These are phyloP conservation scores for Raffaelea arxii DNA, from an alignment of 2,329 filamentous ascomycete genomes.

Conservation along the genomic window DNA sequence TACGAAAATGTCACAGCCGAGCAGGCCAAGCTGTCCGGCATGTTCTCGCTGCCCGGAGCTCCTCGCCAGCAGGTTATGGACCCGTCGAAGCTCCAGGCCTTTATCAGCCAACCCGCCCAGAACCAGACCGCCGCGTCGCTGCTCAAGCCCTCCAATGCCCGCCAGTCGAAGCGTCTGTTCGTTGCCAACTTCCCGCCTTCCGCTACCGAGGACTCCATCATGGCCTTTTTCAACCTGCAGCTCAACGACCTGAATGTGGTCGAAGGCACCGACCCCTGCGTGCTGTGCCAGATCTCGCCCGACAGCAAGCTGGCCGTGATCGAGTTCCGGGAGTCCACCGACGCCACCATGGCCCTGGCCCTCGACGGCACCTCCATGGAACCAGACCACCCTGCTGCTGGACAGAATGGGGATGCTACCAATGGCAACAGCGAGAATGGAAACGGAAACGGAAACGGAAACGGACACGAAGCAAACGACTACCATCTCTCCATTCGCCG, in stretches of 20 bases:
- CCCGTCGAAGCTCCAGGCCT: conserved; percentile 83
- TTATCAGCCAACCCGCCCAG: conserved; percentile 75
- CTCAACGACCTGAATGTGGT: conserved; percentile 94
- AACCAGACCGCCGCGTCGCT: conserved; percentile 45
- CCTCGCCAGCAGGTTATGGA: conserved; percentile 94
- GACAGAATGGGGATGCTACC: too few relatives aligned
- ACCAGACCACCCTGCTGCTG: conserved; percentile 50
- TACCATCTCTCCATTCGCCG: conserved; percentile 73
- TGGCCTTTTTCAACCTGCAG: conserved; percentile 90
- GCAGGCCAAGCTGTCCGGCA: conserved; percentile 95
- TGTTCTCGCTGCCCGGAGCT: conserved; percentile 96
- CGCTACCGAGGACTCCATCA: conserved; percentile 65
- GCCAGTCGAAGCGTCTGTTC: conserved; percentile 87
- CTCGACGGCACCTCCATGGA: conserved; percentile 87
- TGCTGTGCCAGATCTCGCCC: conserved; percentile 70
- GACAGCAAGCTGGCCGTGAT: conserved; percentile 75
- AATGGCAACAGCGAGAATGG: conserved; percentile 45
- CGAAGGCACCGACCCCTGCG: conserved; percentile 72
- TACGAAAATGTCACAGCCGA: conserved; percentile 98
- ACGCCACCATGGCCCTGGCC: conserved; percentile 85
- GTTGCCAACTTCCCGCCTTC: conserved; percentile 69
- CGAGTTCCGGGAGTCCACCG: conserved; percentile 80
- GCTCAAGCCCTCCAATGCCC: conserved; percentile 84
- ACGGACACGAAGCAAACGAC: too few relatives aligned
- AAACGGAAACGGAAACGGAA: conserved; percentile 34